phyloP scores from a whole-genome alignment of 805 yeast genomes.

The Cyberlindnera japonica region DNA sequence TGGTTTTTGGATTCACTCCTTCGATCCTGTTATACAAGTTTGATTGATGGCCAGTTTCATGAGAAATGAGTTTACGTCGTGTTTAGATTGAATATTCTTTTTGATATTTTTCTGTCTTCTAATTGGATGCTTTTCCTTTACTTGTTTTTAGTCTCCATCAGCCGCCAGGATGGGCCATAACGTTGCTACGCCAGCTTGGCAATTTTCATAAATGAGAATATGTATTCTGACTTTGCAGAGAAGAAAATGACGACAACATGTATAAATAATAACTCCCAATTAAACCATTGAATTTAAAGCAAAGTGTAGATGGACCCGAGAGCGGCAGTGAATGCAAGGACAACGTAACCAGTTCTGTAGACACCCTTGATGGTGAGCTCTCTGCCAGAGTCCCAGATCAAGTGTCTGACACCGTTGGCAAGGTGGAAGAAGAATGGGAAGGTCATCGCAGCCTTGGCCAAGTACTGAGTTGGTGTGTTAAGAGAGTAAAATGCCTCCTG shows the following conservation, averaged over 20 bases:
- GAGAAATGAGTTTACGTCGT: slow-evolving; percentile 1
- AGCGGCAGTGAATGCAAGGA: slow-evolving; percentile 57
- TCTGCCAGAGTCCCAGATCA: slow-evolving; percentile 87
- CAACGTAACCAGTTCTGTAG: slow-evolving; percentile 85
- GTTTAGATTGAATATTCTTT: not conserved
- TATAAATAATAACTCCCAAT: slow-evolving; percentile 1
- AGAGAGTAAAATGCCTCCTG: slow-evolving; percentile 44
- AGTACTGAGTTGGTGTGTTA: slow-evolving; percentile 59
- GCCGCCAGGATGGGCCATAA: no score
- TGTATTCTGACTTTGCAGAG: no score
- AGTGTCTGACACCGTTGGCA: slow-evolving; percentile 87
- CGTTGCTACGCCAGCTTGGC: no score
- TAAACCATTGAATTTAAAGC: slow-evolving; percentile 16
- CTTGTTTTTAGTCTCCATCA: no score
- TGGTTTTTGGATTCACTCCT: not conserved
- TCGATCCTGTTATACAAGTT: not conserved
- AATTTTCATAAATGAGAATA: no score
- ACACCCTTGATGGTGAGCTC: slow-evolving; percentile 83
- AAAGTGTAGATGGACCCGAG: slow-evolving; percentile 48
- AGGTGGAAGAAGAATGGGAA: slow-evolving; percentile 86
- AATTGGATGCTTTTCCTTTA: not conserved
- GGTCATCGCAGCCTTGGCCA: slow-evolving; percentile 66
- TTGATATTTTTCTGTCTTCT: not conserved
- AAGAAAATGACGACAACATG: not conserved
- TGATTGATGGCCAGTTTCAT: no score